Base-by-base conservation (phyloP, 139 green algal genomes). In the Eudorina sp. region DNA sequence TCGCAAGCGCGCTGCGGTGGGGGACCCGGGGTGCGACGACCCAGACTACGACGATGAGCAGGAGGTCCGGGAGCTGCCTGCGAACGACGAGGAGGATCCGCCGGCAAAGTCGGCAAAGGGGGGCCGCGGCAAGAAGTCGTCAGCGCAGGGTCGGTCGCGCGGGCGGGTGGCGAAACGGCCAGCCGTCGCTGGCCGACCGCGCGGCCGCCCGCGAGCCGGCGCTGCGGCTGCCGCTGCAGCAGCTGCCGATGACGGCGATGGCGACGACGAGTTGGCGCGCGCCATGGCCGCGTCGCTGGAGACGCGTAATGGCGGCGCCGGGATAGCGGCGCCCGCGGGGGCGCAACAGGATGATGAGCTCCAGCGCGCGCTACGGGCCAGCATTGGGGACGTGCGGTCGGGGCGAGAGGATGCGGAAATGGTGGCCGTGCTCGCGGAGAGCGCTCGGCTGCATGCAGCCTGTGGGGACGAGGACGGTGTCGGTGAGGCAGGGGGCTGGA, bases 21-120 rank as follows among this genome's bases (percentile, higher is more conserved):
- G 36, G 8, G 74, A 62, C 31, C 45, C 19, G 14, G 38, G 55
- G 8, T 23, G 41, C 8, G 53, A 74, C 2, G 78, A 85, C 58
- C 53, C 53, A 3, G 78, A 85, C 14, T 85, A 85, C 27, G 78
- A 85, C 23, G 40, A 85, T 13, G 36, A 43, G 2, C 8, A 84
- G 53, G 53, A 70, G 51, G n/a, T 53, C 25, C 31, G 29, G 19
- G 55, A 72, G 2, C 36, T 16, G 21, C n/a, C 14, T 2, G 25
- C 55, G 9, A 55, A 43, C 36, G 78, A 55, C 18, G 53, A 84
- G 9, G 53, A 73, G 5, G 78, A 55, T 11, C 38, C 4, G 53
- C 25, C 36, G 3, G 53, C 34, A 9, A 43, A 58, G 36, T 13
- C 6, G 9, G 31, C 51, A 29, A 83, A 48, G 53, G 51, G 8